Evolutionary conservation across 352 stramenopile species (phyloP), one percentile per base, ranked within the genome.

Genomic region (Globisporangium middletonii): DNA sequence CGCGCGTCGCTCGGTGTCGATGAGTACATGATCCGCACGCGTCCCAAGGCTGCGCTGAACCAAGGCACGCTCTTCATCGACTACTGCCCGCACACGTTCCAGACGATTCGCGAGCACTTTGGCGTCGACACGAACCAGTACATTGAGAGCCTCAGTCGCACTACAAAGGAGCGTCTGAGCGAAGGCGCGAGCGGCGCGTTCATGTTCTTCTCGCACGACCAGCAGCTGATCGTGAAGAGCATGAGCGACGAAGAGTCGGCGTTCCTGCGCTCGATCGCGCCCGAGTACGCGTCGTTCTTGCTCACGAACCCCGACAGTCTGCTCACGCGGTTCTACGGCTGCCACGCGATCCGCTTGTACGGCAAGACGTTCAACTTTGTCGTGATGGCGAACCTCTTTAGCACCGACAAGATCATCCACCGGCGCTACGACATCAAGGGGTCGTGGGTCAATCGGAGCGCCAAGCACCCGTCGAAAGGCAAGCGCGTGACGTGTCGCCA

Each of bases 361-460:
- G 83, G 83, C 65, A 94, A 91, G 63, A 93, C 83, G 46, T 95
- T 95, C 67, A 89, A 95, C 69, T 95, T 95, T 56, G 83, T 95
- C 19, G 85, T 95, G 26, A 95, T 95, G 85, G 79, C 83, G 7
- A 95, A 95, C 49, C 55, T 95, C 27, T 95, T 95, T 55, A 92
- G 76, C 54, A 90, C 75, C 13, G 77, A 89, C 27, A 86, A 84
- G 42, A 83, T 89, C 19, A 93, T 95, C 54, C 85, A 95, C 43
- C 81, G 82, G 19, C 77, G 85, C 6, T 95, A 95, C 63, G 85
- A 95, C 52, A 91, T 95, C 61, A 95, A 95, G 71, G 85, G 85
- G 1, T 93, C 83, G 8, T 95, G 81, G 83, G 85, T 95, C 23
- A 95, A 95, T 64, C 83, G 85, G 26, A 93, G 83, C 51, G 83